Evolutionary conservation across 1,284 basidiomycete species (phyloP), one percentile per base, ranked within the genome.

Genomic region (Leucoagaricus sp.): DNA sequence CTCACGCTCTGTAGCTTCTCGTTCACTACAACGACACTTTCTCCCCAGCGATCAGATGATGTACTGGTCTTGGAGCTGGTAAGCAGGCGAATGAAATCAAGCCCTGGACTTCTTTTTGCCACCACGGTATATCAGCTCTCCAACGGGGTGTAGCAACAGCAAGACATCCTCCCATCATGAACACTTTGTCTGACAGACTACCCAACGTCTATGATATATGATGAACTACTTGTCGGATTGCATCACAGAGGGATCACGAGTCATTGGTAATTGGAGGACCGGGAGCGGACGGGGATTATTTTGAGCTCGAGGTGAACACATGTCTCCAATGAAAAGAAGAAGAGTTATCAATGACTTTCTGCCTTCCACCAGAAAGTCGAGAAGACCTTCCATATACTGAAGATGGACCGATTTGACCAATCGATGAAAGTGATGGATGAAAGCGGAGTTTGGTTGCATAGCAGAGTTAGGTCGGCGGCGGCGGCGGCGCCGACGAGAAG

Each of bases 311-410:
- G n/a, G n/a, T n/a, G 5, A 7, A 26, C 29, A 19, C 31, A 45
- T 45, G 31, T 10, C 13, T 10, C 54, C 54, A 29, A 56, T 56
- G 48, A 40, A 55, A 47, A n/a, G 25, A n/a, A 19, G 19, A 31
- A 12, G 36, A 36, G 46, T 48, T 42, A 49, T 55, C 46, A 42
- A 23, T 23, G 34, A 17, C 34, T 38, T 34, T 38, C 38, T n/a
- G 23, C 10, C 7, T 56, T 56, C 54, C 54, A 56, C 54, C 54
- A 56, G 54, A 56, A 56, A 45, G 47, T 34, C 40, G 41, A 56
- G 54, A 50, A 56, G 54, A 31, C 46, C 26, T 49, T 33, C 28
- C 28, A 38, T 50, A 21, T 36, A 38, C 47, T 46, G 23, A 17
- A 50, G 31, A 50, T 36, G 34, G n/a, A 23, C 23, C 26, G 19